phyloP scores from a whole-genome alignment of 1,284 basidiomycete genomes.

The Chiua sp. region DNA sequence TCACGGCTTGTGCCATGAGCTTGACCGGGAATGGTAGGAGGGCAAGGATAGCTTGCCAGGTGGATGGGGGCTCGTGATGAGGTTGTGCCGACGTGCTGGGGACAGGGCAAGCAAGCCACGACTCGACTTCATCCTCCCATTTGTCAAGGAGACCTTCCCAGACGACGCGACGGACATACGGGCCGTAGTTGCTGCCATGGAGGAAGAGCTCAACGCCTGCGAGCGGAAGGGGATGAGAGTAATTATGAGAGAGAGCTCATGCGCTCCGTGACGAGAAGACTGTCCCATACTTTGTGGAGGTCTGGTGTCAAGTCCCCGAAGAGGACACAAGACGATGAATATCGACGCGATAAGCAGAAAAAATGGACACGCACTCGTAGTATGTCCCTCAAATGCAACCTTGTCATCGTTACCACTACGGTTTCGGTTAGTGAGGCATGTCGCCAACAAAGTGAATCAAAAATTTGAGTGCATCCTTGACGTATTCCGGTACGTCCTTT shows the following conservation, averaged over 20 bases:
- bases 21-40: slow-evolving; percentile 12
- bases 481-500: slow-evolving; percentile 28
- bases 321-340: background rate
- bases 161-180: slow-evolving; percentile 86
- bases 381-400: slow-evolving; percentile 71
- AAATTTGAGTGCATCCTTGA: slow-evolving; percentile 75
- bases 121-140: slow-evolving; percentile 64
- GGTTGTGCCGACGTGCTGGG: slow-evolving; percentile 1
- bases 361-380: slow-evolving; percentile 57
- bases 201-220: slow-evolving; percentile 75
- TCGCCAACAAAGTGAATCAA: slow-evolving; percentile 92
- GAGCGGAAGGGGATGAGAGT: slow-evolving; percentile 70
- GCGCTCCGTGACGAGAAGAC: slow-evolving; percentile 79
- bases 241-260: slow-evolving; percentile 81
- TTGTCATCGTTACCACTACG: slow-evolving; percentile 84
- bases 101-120: slow-evolving; percentile 73
- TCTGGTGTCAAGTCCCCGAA: slow-evolving; percentile 48
- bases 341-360: background rate
- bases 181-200: slow-evolving; percentile 84
- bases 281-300: slow-evolving; percentile 89
- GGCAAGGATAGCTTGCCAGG: slow-evolving; percentile 36
- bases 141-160: slow-evolving; percentile 77
- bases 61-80: slow-evolving; percentile 6
- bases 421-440: slow-evolving; percentile 84
- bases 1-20: background rate